Evolutionary conservation across 441 rosid genomes (phyloP).

Genomic region (Pelargonium myrrhifolium): DNA sequence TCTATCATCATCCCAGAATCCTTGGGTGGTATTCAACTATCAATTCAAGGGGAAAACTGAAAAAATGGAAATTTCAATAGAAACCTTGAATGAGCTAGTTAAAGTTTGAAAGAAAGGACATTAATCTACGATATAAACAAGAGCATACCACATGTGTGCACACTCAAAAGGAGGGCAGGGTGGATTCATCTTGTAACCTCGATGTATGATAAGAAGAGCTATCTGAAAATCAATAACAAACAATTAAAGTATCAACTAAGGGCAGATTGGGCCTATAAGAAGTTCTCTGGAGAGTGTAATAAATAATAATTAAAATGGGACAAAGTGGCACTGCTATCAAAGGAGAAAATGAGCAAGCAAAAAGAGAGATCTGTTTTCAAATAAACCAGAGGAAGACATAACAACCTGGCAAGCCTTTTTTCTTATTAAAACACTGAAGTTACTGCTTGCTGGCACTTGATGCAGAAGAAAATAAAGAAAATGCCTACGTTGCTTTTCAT

Average conservation of each 20-base stretch:
- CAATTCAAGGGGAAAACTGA: not conserved
- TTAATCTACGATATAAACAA: conserved; percentile 10
- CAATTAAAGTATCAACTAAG: no score
- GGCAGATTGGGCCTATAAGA: no score
- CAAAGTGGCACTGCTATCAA: conserved; percentile 18
- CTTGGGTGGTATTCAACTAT: not conserved
- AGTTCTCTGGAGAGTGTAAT: conserved; percentile 16
- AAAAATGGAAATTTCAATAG: not conserved
- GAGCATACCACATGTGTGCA: conserved; percentile 90
- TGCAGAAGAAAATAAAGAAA: conserved; percentile 94
- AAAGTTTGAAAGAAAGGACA: conserved; percentile 4
- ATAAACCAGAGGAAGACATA: conserved; percentile 23
- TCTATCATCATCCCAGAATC: conserved; percentile 7
- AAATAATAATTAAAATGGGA: conserved; percentile 30
- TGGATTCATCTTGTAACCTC: conserved; percentile 97
- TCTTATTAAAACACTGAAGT: conserved; percentile 79
- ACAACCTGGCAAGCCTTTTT: conserved; percentile 89
- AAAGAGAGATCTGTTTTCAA: conserved; percentile 3
- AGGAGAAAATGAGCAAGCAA: conserved; percentile 15
- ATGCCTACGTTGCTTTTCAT: conserved; percentile 85
- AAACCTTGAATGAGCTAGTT: conserved; percentile 3
- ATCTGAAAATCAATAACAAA: conserved; percentile 45
- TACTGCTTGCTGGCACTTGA: conserved; percentile 94
- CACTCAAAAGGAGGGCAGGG: conserved; percentile 98
- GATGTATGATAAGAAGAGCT: conserved; percentile 76